Base-by-base conservation (phyloP, 805 yeast species). In the Maudiozyma saulgeensis region DNA sequence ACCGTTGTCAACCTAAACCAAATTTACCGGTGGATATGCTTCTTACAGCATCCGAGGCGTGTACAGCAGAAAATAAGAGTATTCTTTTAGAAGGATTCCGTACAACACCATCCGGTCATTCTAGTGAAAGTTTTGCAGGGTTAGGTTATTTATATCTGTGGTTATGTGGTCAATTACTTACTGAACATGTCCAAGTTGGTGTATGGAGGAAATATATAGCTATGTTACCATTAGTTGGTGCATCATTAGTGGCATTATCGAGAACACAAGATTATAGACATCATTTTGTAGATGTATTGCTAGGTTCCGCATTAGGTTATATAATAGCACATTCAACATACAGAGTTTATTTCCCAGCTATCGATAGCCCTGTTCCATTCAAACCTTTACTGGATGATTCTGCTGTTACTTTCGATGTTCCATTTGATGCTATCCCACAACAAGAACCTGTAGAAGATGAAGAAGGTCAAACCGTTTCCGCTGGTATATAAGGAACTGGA, bases 211-310 rank as follows among this genome's bases (percentile, higher is more conserved):
- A 77, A 43, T 54, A 77, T 2, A 60, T 82, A 2, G 68, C 81
- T 0, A 60, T 69, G 9, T 49, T 75, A n/a, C 93, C 93, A 2
- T 60, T 76, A 0, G 57, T 87, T 5, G 75, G 84, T 6, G 96
- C 98, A 0, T 60, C 77, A 0, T 73, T 82, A 54, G 81, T 91
- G 56, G 98, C 97, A 0, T 66, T 87, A 43, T 80, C 93, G 39
- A 77, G 99, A 58, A 87, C 96, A 0, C 84, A 85, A 59, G 99
- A 91, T 67, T 90, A 90, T 68, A 76, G 97, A 63, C 99, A 91
- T 62, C 98, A 91, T 67, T 88, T 87, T 61, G 71, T 86, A 16
- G 99, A 91, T 66, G 84, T 93, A 1, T 57, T 84, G 1, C 60
- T 83, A 15, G 99, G 99, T 3, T 72, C 84, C 28, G 16, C 72